A percentile compares a stretch with the other conserved stretches of the same genome.
Conservation (phyloP, 1,139 yeast genomes). For the Nematodospora anomalae region DNA sequence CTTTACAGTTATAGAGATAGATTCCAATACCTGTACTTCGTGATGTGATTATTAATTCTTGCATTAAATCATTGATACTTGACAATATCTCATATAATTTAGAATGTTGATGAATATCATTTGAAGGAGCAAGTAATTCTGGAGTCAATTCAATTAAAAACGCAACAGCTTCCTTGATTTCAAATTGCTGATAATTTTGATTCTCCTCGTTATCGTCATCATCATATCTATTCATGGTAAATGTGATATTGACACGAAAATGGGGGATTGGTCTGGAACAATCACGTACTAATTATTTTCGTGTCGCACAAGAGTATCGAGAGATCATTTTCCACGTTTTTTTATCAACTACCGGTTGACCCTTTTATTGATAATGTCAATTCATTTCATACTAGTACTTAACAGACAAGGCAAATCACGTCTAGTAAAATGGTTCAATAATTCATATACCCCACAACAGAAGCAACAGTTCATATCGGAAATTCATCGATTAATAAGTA, state of each 20-base stretch:
- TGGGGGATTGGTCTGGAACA: neutral
- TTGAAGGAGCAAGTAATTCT: constrained; percentile 39
- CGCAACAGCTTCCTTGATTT: constrained; percentile 61
- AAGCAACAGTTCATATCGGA: constrained; percentile 59
- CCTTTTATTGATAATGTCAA: constrained; percentile 54
- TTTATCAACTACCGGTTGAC: neutral
- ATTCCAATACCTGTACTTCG: constrained; percentile 70
- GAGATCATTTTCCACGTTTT: no score
- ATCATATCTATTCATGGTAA: neutral
- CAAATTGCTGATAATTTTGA: constrained; percentile 36
- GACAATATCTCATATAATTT: constrained; percentile 54
- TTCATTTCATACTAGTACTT: constrained; percentile 76
- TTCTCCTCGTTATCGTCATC: constrained; percentile 15
- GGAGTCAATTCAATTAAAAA: constrained; percentile 63
- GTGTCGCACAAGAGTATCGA: no score
- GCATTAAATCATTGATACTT: constrained; percentile 55
- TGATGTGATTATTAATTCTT: constrained; percentile 56
- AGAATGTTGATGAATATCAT: constrained; percentile 34
- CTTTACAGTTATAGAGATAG: constrained; percentile 54
- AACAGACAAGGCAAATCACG: constrained; percentile 94
- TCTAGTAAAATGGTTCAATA: constrained; percentile 74
- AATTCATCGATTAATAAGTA: constrained; percentile 77
- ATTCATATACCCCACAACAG: constrained; percentile 39
- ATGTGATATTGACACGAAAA: neutral
- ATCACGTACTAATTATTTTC: no score